Evolutionary conservation across 1,139 yeast species (phyloP), one percentile per base, ranked within the genome.

Genomic region (Waltiozyma solani): DNA sequence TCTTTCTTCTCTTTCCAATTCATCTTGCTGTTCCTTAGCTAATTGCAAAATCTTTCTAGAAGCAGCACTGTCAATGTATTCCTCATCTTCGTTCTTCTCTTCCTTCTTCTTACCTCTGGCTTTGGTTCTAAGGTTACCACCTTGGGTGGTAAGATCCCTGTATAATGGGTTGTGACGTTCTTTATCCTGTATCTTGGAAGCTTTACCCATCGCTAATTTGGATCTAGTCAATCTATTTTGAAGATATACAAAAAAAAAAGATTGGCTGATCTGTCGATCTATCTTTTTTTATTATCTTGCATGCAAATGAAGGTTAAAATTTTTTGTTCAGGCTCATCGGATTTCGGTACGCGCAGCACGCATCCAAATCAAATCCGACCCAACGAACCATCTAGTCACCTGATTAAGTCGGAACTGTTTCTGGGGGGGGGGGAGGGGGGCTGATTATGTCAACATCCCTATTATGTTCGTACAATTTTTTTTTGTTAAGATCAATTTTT

Each of bases 11-110:
- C 61, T 67, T 42, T 73, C 83, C 24, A 89, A 60, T 57, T 91
- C 98, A 35, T 84, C 89, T 58, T 87, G 96, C 63, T 91, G 98
- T 52, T 82, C 91, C 52, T 74, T 79, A 14, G 97, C 98, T 48
- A 91, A 68, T 56, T 82, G 84, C 47, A 91, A 67, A 59, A 91
- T 89, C 63, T 77, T 86, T 60, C 94, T 72, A 1, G 97, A 84
- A 29, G 86, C 68, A 22, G 76, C 68, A 17, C 96, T 85, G 64
- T 89, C 96, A 35, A 91, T 70, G 51, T 63, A 80, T 34, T 73
- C 79, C 41, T 81, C 89, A 14, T 67, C 67, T 26, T 73, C 74
- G 19, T 65, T 63, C 37, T 57, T 57, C 14, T 49, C 56, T 23
- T 49, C 56, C 34, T 57, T 54, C 42, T 56, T 56, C 32, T 51